Conservation (phyloP, 2,329 filamentous ascomycete genomes). For the Pezicula neosporulosa region DNA sequence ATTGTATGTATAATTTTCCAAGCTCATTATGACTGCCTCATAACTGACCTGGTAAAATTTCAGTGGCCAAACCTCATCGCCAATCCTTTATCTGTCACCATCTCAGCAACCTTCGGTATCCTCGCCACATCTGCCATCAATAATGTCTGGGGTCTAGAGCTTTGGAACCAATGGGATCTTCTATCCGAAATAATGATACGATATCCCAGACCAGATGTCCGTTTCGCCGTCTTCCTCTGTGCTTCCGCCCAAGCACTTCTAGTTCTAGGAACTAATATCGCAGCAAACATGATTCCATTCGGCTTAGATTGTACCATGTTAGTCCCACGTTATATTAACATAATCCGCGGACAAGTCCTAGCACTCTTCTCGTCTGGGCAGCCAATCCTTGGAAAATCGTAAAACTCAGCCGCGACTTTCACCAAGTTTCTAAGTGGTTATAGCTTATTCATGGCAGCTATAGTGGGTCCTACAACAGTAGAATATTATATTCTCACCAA, state of each 20-base stretch:
- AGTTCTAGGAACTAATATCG: constrained; percentile 8
- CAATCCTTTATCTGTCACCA: constrained; percentile 36
- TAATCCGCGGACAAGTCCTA: constrained; percentile 7
- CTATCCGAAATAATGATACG: constrained; percentile 6
- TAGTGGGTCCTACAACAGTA: background rate
- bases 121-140: constrained; percentile 37
- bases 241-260: background rate
- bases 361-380: constrained; percentile 10
- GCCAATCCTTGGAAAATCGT: constrained; percentile 5
- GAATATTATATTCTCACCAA: constrained; percentile 27
- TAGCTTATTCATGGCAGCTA: constrained; percentile 5
- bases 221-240: constrained; percentile 3
- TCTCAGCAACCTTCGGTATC: constrained; percentile 37
- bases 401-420: constrained; percentile 1
- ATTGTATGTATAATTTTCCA: constrained; percentile 19
- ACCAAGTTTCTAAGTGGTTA: constrained; percentile 13
- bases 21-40: too few relatives aligned
- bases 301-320: constrained; percentile 7
- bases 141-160: constrained; percentile 31
- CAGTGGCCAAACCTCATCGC: constrained; percentile 30
- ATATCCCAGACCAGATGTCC: constrained; percentile 1
- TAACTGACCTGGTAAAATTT: background rate
- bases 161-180: constrained; percentile 12
- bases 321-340: constrained; percentile 10
- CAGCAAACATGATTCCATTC: constrained; percentile 13